These are phyloP conservation scores for Oenanthe javanica DNA, from an alignment of 140 eudicot species.

Conservation along the genomic window DNA sequence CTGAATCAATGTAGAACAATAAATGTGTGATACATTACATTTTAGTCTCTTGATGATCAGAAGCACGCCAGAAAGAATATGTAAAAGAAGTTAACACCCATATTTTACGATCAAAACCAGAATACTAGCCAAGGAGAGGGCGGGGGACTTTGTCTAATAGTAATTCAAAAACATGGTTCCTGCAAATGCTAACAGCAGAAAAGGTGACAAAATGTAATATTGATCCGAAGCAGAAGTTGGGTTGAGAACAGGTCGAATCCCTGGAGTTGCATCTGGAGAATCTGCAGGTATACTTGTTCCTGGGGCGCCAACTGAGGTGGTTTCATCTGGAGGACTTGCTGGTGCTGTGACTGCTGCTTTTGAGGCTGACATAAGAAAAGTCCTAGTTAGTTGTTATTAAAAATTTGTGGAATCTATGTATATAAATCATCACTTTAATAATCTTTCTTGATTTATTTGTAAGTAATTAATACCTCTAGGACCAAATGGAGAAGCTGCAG, in stretches of 20 bases:
- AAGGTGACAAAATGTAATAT: constrained; percentile 16
- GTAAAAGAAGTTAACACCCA: background rate
- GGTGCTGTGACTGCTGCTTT: constrained; percentile 30
- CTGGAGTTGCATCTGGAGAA: constrained; percentile 31
- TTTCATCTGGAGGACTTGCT: constrained; percentile 23
- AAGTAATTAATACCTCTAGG: constrained; percentile 38
- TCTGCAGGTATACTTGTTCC: constrained; percentile 15
- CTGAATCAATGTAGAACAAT: background rate
- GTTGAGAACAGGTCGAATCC: constrained; percentile 48
- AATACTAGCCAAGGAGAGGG: background rate
- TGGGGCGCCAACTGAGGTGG: constrained; percentile 14
- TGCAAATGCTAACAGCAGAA: constrained; percentile 18
- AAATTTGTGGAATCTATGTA: background rate
- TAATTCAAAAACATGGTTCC: constrained; percentile 23
- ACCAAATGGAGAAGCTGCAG: constrained; percentile 38
- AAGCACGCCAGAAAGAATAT: background rate
- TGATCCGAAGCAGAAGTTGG: constrained; percentile 41
- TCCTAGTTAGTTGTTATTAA: background rate
- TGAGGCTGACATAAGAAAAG: constrained; percentile 30
- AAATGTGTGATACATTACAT: background rate
- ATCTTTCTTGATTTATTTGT: background rate
- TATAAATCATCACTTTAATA: background rate
- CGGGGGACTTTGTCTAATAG: background rate
- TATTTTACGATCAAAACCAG: background rate
- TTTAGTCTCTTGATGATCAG: background rate